Evolutionary conservation across 1,284 basidiomycete species (phyloP), one percentile per base, ranked within the genome.

Genomic region (Amylostereum areolatum): DNA sequence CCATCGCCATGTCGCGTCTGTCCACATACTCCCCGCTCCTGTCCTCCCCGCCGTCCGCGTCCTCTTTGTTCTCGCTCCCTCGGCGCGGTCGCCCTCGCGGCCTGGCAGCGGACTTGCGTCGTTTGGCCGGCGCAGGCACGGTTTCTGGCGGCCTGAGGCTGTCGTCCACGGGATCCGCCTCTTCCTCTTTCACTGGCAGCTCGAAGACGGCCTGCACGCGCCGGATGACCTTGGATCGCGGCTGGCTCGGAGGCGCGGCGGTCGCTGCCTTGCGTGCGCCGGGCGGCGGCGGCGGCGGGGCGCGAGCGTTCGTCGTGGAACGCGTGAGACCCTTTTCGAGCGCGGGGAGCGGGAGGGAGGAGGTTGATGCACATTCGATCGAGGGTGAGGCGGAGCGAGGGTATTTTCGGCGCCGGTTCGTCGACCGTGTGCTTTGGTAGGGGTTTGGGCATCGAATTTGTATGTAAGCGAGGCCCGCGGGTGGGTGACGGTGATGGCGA

Each of bases 301-400:
- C n/a, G 10, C 35, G 32, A 32, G 46, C 45, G 10, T 49, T 55
- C 25, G 32, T 43, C 12, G 45, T 30, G 8, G 47, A 36, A 45
- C 28, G 45, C 10, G 31, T 45, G 11, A 7, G 25, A 8, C 18
- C 12, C 11, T 3, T 12, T 25, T 35, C 45, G 33, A 47, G 37
- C 18, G 27, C 25, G 41, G 24, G 45, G 8, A 28, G 7, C 25
- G 45, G 27, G 10, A 45, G 50, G 2, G 62, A 56, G 12, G 57
- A 48, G 4, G 55, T 58, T 9, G 63, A 63, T 1, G 60, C 59
- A 11, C 59, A 59, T 43, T 57, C 60, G 10, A 59, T 52, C 1
- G 48, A 29, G 12, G 59, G 52, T 0, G 61, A 58, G 2, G 58
- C 55, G 11, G 57, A n/a, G n/a, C n/a, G n/a, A n/a, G n/a, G n/a